Percentiles rank a stretch among this genome's conserved stretches.
Conservation (phyloP, 2,329 filamentous ascomycete genomes). For the Incumbomyces lentus region DNA sequence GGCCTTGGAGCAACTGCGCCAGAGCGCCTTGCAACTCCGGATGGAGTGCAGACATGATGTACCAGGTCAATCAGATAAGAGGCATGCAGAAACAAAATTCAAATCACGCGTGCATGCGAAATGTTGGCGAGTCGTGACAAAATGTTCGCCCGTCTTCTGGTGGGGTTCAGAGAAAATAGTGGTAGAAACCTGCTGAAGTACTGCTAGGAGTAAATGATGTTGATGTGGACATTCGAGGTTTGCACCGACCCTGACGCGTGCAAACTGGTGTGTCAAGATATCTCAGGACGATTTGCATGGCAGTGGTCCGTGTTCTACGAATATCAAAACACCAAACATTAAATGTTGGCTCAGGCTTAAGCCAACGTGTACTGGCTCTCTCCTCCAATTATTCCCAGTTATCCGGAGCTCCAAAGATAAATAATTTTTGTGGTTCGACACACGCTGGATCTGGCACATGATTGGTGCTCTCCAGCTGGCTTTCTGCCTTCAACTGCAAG, state of each 20-base stretch:
- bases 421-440: background rate
- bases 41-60: slow-evolving; percentile 71
- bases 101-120: background rate
- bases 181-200: too few relatives aligned
- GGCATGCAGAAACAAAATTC: background rate
- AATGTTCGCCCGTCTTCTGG: too few relatives aligned
- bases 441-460: background rate
- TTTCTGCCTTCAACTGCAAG: background rate
- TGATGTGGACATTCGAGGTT: too few relatives aligned
- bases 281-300: too few relatives aligned
- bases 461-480: background rate
- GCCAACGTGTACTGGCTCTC: too few relatives aligned
- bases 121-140: too few relatives aligned
- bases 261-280: too few relatives aligned
- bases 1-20: slow-evolving; percentile 71
- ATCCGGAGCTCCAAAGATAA: background rate
- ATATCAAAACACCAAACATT: too few relatives aligned
- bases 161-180: too few relatives aligned
- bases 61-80: background rate
- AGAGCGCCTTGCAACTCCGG: slow-evolving; percentile 77
- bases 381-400: background rate
- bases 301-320: slow-evolving; percentile 4
- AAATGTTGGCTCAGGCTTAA: too few relatives aligned
- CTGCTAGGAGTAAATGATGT: too few relatives aligned
- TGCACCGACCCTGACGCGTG: too few relatives aligned